These are phyloP conservation scores for Pythium sukuiense DNA, from an alignment of 352 stramenopile genomes.

Conservation along the genomic window DNA sequence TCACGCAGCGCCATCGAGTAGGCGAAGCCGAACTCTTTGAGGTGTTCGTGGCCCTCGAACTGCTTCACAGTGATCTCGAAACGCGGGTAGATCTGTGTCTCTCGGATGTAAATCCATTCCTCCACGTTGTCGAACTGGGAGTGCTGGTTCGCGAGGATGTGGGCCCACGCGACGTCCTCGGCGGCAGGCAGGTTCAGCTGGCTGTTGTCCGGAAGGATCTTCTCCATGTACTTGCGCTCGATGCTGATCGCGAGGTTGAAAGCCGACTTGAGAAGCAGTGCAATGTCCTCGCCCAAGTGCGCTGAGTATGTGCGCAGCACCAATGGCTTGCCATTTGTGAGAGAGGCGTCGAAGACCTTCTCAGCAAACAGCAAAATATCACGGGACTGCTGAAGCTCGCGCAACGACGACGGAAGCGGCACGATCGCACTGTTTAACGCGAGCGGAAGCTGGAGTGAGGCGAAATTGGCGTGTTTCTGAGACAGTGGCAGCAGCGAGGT, in stretches of 20 bases:
- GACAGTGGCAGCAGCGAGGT: constrained; percentile 43
- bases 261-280: constrained; percentile 68
- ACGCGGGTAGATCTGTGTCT: constrained; percentile 78
- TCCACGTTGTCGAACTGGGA: constrained; percentile 84
- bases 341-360: constrained; percentile 52
- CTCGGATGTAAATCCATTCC: constrained; percentile 78
- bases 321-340: constrained; percentile 72
- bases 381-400: constrained; percentile 44
- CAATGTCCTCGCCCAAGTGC: constrained; percentile 62
- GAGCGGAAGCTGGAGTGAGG: constrained; percentile 63
- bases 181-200: constrained; percentile 41
- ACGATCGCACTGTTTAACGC: constrained; percentile 40
- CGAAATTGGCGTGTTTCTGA: constrained; percentile 45
- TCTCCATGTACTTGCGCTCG: constrained; percentile 81
- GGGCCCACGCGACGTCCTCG: constrained; percentile 75
- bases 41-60: constrained; percentile 57
- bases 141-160: constrained; percentile 83
- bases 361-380: constrained; percentile 66
- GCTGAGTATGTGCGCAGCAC: constrained; percentile 43
- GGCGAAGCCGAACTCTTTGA: constrained; percentile 74
- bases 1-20: constrained; percentile 80
- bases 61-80: constrained; percentile 61
- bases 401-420: constrained; percentile 35
- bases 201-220: constrained; percentile 43
- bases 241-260: constrained; percentile 83